Evolutionary conservation across 1,139 yeast genomes (phyloP), one percentile per base, ranked within the genome.

Genomic region (Hyphopichia burtonii): DNA sequence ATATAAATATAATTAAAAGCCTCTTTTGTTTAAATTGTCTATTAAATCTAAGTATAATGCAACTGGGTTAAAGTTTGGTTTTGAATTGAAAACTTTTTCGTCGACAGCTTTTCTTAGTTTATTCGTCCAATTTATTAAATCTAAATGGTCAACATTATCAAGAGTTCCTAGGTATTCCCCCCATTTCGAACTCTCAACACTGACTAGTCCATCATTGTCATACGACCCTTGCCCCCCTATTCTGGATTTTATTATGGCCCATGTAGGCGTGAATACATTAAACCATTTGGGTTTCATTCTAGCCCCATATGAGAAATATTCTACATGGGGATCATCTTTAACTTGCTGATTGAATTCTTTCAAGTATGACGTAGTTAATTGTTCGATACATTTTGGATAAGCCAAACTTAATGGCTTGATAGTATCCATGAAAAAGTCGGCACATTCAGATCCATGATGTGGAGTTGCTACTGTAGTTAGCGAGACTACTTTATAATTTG

Each of bases 381-480:
- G 86, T 34, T 68, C 69, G 3, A 86, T 58, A 48, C 61, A 83
- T 61, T 46, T 64, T 39, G 50, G 41, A 40, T 41, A 42, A 14
- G 49, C 40, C 4, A 25, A 8, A 25, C 12, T 10, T 4, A 9
- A 25, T 25, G 28, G 28, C 7, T 50, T 47, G 9, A 59, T 45
- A 3, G 53, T 15, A 12, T 74, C 63, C 17, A 77, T 67, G 3
- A 84, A 71, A 51, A 76, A 80, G 55, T 89, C 94, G 2, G 96
- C 96, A 54, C 86, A 80, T 43, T 85, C 86, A 0, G 95, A 83
- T 0, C 97, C 97, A 44, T 76, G 79, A 62, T 90, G 97, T 0
- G 97, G 97, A 0, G 96, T 87, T 0, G 94, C 80, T 1, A 90
- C 74, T 0, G 97, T 89, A 0, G 96, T 88, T 22, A 90, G 65